Base-by-base conservation (phyloP, 1,284 basidiomycete genomes). In the Amylostereum areolatum region DNA sequence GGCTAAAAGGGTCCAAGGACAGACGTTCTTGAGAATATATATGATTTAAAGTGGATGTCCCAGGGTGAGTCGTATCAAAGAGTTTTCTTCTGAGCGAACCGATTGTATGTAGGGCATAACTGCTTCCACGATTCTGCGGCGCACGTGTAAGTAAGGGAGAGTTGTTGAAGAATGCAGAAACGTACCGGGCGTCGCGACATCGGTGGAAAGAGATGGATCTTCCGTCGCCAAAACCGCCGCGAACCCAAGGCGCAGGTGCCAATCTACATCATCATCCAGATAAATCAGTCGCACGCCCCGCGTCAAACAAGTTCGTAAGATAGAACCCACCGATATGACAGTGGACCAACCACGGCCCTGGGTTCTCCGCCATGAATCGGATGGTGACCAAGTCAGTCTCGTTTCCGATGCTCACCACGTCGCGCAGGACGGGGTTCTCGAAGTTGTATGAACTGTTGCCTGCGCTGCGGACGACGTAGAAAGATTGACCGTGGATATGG, bases 291-390 rank as follows among this genome's bases (percentile, higher is more conserved):
- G 12, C 7, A 43, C 12, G 25, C 6, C 25, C 25, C 11, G 30
- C 7, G 18, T 24, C 7, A 43, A 27, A 27, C 41, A 27, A 11
- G 25, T 6, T 43, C 12, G 27, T 43, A 10, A 43, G 41, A 43
- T 46, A 30, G 39, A 43, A 46, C 43, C 11, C 6, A 43, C 59
- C 61, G 48, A 60, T 59, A 45, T 62, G 60, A 47, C 72, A 73
- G 52, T 74, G 72, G 58, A 74, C 66, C 39, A 72, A 68, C 70
- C 70, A 73, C 10, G 74, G 59, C 12, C 72, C 73, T 11, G 66
- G 59, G 43, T 69, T 67, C 46, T 69, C 62, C 6, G 69, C 67
- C 24, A 54, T 54, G 56, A 74, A 75, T 2, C 73, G 65, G 46
- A 67, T 56, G 2, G 59, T 62, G 3, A 61, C 61, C 42, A 59